These are phyloP conservation scores for Colletotrichum eremochloae DNA, from an alignment of 2,329 filamentous ascomycete species.

Conservation along the genomic window DNA sequence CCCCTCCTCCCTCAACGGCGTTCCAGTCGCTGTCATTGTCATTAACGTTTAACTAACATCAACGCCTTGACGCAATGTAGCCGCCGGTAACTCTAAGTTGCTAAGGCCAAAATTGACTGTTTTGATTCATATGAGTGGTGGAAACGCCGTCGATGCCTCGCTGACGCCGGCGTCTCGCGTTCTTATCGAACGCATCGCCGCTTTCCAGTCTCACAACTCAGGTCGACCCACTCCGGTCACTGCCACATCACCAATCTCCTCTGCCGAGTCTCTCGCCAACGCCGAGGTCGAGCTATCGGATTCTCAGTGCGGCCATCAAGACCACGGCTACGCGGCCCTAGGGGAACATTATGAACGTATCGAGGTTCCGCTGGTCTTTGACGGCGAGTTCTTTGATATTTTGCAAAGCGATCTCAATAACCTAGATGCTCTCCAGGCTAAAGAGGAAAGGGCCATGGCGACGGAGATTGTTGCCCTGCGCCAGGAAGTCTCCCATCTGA, in stretches of 20 bases:
- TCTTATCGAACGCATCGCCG: conserved; percentile 72
- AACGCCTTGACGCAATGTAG: conserved; percentile 44
- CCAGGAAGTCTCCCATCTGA: conserved; percentile 72
- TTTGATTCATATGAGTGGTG: conserved; percentile 75
- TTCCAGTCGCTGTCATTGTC: background rate
- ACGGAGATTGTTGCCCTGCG: conserved; percentile 75
- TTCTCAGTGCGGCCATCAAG: conserved; percentile 29
- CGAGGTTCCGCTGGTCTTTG: conserved; percentile 83
- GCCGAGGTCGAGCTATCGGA: conserved; percentile 39
- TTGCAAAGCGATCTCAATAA: conserved; percentile 78
- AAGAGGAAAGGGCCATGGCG: conserved; percentile 75
- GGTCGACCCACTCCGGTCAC: background rate
- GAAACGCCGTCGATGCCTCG: conserved; percentile 76
- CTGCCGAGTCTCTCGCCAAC: conserved; percentile 7
- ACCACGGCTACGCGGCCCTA: conserved; percentile 2
- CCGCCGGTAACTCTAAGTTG: conserved; percentile 55
- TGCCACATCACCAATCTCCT: background rate
- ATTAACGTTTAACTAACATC: conserved; percentile 4
- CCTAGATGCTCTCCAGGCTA: conserved; percentile 75
- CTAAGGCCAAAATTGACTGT: conserved; percentile 80
- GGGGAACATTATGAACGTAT: conserved; percentile 56
- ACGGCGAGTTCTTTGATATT: conserved; percentile 83
- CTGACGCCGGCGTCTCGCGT: conserved; percentile 74
- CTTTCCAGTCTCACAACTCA: conserved; percentile 43
- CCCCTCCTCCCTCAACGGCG: background rate